Percentiles rank a stretch among this genome's conserved stretches.
Evolutionary conservation across 345 rosid species (phyloP).

Genomic region (Ceriops zippeliana): DNA sequence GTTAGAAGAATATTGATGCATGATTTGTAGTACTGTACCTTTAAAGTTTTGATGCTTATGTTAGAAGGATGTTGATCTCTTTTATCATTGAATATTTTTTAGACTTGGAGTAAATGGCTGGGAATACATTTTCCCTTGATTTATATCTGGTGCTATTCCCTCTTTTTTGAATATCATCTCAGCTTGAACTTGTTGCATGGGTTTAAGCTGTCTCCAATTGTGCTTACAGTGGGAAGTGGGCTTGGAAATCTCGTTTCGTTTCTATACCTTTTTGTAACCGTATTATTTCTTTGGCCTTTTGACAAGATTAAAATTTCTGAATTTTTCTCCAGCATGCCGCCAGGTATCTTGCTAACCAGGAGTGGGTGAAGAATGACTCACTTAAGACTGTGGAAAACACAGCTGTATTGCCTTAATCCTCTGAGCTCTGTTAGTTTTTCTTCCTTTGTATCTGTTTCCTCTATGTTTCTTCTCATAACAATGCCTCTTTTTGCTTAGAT

Average conservation of each 20-base stretch:
- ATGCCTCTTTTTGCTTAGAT: constrained; percentile 44
- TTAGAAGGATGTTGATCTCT: neutral
- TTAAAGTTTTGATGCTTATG: neutral
- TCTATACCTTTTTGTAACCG: neutral
- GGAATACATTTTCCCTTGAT: neutral
- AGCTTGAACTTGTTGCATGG: too few relatives aligned
- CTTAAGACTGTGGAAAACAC: constrained; percentile 96
- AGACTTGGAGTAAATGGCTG: neutral
- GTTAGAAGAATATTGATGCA: neutral
- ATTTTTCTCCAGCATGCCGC: constrained; percentile 81
- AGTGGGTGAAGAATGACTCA: constrained; percentile 97
- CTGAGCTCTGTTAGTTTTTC: constrained; percentile 10
- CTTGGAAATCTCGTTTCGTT: neutral
- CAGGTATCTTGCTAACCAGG: constrained; percentile 96
- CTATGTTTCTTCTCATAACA: constrained; percentile 22
- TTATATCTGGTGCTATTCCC: too few relatives aligned
- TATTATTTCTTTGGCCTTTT: constrained; percentile 5
- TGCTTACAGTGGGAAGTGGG: too few relatives aligned
- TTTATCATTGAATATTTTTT: neutral
- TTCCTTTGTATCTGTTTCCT: constrained; percentile 15
- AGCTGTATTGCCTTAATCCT: constrained; percentile 57
- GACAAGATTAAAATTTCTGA: constrained; percentile 17
- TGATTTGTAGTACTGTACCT: neutral
- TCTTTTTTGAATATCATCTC: constrained; percentile 4
- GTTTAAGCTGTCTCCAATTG: too few relatives aligned